Evolutionary conservation across 176 grass and related monocot species (phyloP), one percentile per base, ranked within the genome.

Genomic region (Oryza brachyantha): DNA sequence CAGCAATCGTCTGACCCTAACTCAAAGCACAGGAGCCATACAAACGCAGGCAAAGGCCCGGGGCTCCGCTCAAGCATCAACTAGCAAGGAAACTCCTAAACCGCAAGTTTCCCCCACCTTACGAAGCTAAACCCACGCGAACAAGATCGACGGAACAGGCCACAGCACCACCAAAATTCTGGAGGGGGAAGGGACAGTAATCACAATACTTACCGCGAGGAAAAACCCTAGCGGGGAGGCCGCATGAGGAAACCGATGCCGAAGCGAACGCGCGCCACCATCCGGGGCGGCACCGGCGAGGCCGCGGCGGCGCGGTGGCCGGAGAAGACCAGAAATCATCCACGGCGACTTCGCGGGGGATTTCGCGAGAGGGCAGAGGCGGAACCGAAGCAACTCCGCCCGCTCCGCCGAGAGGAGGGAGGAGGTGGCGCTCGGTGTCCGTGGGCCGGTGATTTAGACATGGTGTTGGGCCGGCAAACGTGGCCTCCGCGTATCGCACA

Each of bases 201-300:
- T 83, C 43, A 73, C 67, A 13, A 45, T 26, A 52, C 52, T 57
- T 57, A 10, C 52, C 22, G 52, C 48, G 52, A n/a, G n/a, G 19
- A 8, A 61, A 25, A 79, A 83, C 68, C 80, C 80, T 88, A 68
- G 67, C n/a, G 36, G 73, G 73, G 31, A 41, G 26, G 40, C 64
- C 12, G 52, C 17, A 5, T 8, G 34, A 13, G 28, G n/a, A 21
- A 57, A 29, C 43, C 0, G 29, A 45, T 24, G 54, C 54, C 10
- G 29, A 55, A 10, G 2, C 19, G 21, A 3, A 57, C 11, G 52
- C 10, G 42, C 2, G n/a, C n/a, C n/a, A n/a, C n/a, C n/a, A n/a
- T n/a, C n/a, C n/a, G n/a, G n/a, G n/a, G n/a, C n/a, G n/a, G n/a
- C 34, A 41, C 2, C 2, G 13, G 7, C 22, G 29, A 43, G 13